Evolutionary conservation across 2,329 filamentous ascomycete genomes (phyloP).

Genomic region (Cladophialophora yegresii): DNA sequence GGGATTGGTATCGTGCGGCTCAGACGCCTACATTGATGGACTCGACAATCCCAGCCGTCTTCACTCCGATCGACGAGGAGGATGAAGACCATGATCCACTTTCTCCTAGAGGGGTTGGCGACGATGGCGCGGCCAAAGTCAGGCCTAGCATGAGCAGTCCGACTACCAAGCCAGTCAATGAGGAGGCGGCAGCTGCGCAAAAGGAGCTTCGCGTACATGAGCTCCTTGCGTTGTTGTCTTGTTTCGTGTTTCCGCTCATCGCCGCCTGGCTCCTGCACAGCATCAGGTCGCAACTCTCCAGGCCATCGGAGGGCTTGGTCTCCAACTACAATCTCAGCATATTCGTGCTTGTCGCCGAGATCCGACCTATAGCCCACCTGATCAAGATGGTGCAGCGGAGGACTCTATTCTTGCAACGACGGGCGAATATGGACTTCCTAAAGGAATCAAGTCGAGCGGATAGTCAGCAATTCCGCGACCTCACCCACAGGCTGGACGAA

Average conservation of each 20-base stretch:
- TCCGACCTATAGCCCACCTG: constrained; percentile 78
- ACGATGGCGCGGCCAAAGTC: neutral
- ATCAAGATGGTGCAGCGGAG: constrained; percentile 76
- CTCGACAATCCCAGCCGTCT: constrained; percentile 41
- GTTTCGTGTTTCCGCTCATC: constrained; percentile 74
- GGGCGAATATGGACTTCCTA: constrained; percentile 54
- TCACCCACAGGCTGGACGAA: constrained; percentile 67
- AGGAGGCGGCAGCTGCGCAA: constrained; percentile 45
- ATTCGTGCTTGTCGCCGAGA: constrained; percentile 82
- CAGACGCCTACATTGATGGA: constrained; percentile 62
- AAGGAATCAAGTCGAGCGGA: constrained; percentile 20
- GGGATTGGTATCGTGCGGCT: constrained; percentile 74
- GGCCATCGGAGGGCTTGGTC: constrained; percentile 81
- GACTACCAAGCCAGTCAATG: constrained; percentile 24
- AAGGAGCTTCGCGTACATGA: constrained; percentile 74
- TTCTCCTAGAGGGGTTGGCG: neutral
- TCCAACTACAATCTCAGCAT: constrained; percentile 92
- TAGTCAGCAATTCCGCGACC: constrained; percentile 44
- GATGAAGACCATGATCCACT: constrained; percentile 38
- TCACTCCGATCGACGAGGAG: constrained; percentile 40
- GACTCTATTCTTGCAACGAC: constrained; percentile 77
- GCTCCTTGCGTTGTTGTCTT: constrained; percentile 70
- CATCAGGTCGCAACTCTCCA: constrained; percentile 76
- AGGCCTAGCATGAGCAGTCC: constrained; percentile 14
- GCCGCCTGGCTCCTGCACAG: constrained; percentile 83